Base-by-base conservation (phyloP, 441 rosid genomes). In the Gossypium aridum region DNA sequence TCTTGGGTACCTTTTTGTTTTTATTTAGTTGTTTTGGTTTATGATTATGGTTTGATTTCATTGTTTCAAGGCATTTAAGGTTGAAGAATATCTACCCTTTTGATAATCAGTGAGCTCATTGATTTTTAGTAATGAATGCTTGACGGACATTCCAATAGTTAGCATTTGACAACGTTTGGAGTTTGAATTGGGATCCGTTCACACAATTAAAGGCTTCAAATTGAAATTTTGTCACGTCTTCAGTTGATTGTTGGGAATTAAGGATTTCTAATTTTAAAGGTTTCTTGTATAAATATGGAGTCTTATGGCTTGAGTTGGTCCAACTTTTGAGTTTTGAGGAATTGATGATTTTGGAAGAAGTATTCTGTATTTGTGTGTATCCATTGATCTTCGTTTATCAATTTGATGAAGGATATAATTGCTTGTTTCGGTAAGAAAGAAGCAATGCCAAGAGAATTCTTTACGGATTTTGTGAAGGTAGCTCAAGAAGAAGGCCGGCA, bases 401-500 rank as follows among this genome's bases (percentile, higher is more conserved):
- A 34, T 43, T 37, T 57, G 23, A 25, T 85, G 64, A 49, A 94
- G 97, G 99, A 92, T 83, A 91, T 92, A 81, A 88, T 95, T 82
- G 96, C 92, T 77, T 91, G 97, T 25, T 95, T 95, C 70, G 98
- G 93, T 17, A 90, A 90, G 90, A 86, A 19, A 56, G 96, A 95
- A 81, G 85, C 85, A 43, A 95, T 95, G 98, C 99, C 98, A 1
- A 89, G 92, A 81, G 93, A 90, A 39, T 95, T 92, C 82, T 92
- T 92, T 37, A 87, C 93, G 0, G 99, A 92, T 79, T 94, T 94
- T 73, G 96, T 90, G 76, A 86, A 80, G 78, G 98, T 94, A 61
- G 96, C 97, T 66, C 98, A 90, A 78, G 99, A 94, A 39, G 98
- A 94, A 82, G 96, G 96, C 4, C 86, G 94, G 4, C 98, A 92